These are phyloP conservation scores for Jatropha podagrica DNA, from an alignment of 441 rosid genomes.

Conservation along the genomic window DNA sequence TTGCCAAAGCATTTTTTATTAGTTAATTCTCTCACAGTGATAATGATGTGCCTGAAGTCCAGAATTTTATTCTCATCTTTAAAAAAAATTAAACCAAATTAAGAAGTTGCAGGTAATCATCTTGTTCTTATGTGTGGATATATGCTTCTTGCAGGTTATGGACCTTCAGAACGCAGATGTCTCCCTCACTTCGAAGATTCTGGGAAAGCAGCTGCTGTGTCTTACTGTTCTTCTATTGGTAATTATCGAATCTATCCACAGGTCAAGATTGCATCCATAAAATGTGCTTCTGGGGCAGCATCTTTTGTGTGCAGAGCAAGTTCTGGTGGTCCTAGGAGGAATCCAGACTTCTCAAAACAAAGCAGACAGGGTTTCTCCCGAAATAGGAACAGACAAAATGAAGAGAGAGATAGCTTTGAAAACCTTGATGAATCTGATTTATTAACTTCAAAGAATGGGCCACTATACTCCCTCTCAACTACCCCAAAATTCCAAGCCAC, in stretches of 20 bases:
- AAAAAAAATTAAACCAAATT: neutral
- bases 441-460: slow-evolving; percentile 54
- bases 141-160: slow-evolving; percentile 43
- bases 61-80: neutral
- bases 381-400: slow-evolving; percentile 50
- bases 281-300: slow-evolving; percentile 30
- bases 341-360: slow-evolving; percentile 61
- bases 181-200: slow-evolving; percentile 45
- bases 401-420: slow-evolving; percentile 53
- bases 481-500: slow-evolving; percentile 61
- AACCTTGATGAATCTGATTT: slow-evolving; percentile 51
- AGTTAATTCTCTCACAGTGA: neutral
- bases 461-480: slow-evolving; percentile 50
- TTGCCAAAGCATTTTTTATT: neutral
- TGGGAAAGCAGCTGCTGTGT: slow-evolving; percentile 39
- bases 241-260: slow-evolving; percentile 28
- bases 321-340: slow-evolving; percentile 59
- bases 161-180: slow-evolving; percentile 43
- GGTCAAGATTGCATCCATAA: slow-evolving; percentile 37
- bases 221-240: slow-evolving; percentile 36
- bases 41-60: neutral
- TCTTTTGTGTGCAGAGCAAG: slow-evolving; percentile 59
- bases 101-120: neutral
- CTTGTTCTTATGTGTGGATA: slow-evolving; percentile 3
- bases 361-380: slow-evolving; percentile 51